Conservation (phyloP, 2,329 filamentous ascomycete species). For the Teratosphaeria destructans region DNA sequence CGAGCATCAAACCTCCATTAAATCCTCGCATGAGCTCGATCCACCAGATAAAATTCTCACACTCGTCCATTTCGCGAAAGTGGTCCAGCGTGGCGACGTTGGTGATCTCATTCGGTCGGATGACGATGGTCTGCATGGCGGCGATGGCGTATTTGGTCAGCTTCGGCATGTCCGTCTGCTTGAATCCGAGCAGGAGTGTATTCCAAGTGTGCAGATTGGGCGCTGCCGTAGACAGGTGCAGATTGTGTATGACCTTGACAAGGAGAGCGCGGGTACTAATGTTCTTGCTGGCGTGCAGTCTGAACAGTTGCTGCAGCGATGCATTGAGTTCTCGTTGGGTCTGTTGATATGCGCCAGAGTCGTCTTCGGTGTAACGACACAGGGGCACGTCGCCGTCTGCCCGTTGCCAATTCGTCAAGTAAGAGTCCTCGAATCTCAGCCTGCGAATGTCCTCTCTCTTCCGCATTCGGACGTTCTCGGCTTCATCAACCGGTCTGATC, state of each 20-base stretch:
- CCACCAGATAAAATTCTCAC: constrained; percentile 27
- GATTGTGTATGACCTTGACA: constrained; percentile 48
- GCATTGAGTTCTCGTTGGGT: constrained; percentile 16
- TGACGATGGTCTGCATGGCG: constrained; percentile 24
- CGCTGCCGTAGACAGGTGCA: constrained; percentile 49
- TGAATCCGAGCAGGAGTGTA: constrained; percentile 57
- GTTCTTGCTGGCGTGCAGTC: constrained; percentile 8
- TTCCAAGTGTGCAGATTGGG: constrained; percentile 64
- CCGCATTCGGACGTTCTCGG: not conserved
- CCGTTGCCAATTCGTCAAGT: constrained; percentile 2
- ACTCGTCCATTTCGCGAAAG: constrained; percentile 25
- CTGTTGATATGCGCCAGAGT: constrained; percentile 24
- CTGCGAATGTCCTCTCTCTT: constrained; percentile 2
- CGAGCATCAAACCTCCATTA: constrained; percentile 30
- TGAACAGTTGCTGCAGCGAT: constrained; percentile 15
- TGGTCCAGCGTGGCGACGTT: constrained; percentile 31
- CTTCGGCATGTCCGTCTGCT: constrained; percentile 15
- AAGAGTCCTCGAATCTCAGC: not conserved
- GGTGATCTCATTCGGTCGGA: constrained; percentile 38
- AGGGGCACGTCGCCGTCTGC: constrained; percentile 8
- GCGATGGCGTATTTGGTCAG: constrained; percentile 24
- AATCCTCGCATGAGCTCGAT: constrained; percentile 33
- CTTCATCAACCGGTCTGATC: not conserved
- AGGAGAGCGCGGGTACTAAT: constrained; percentile 14
- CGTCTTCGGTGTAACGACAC: constrained; percentile 29